phyloP scores from a whole-genome alignment of 2,329 filamentous ascomycete species.

The Colletotrichum cuscutae region DNA sequence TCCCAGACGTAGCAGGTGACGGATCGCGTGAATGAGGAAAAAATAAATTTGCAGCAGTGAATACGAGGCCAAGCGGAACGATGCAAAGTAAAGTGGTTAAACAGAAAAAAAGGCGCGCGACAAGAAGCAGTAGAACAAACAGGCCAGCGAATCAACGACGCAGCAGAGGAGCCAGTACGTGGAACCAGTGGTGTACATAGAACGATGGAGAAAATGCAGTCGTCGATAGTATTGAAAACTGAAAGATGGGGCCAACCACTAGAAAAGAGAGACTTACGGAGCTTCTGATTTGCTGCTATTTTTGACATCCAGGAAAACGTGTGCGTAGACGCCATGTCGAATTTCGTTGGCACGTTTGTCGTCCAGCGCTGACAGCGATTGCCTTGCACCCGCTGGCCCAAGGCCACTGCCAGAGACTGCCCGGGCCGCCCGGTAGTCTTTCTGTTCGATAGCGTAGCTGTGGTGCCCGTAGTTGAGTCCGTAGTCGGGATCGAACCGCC shows the following conservation, averaged over 20 bases:
- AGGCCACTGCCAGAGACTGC: background rate
- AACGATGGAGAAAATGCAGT: background rate
- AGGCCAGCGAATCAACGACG: background rate
- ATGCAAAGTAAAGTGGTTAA: background rate
- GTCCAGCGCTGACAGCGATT: constrained; percentile 37
- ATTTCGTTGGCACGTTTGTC: constrained; percentile 35
- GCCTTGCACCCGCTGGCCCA: constrained; percentile 14
- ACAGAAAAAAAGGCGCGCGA: background rate
- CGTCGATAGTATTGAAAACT: background rate
- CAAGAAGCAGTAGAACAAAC: background rate
- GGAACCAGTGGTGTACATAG: background rate
- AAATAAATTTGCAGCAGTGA: background rate
- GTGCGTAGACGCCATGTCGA: constrained; percentile 31
- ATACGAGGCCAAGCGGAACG: background rate
- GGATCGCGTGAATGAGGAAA: background rate
- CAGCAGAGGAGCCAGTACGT: background rate
- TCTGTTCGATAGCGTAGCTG: constrained; percentile 1
- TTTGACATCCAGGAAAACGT: constrained; percentile 36
- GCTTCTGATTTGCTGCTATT: constrained; percentile 37
- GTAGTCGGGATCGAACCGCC: constrained; percentile 30
- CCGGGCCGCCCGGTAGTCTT: constrained; percentile 4
- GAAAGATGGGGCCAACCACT: constrained; percentile 2
- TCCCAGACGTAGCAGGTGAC: background rate
- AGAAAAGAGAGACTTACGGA: constrained; percentile 37
- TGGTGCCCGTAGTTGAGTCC: constrained; percentile 11